Conservation (phyloP, 1,284 basidiomycete genomes). For the Moniliophthora roreri region DNA sequence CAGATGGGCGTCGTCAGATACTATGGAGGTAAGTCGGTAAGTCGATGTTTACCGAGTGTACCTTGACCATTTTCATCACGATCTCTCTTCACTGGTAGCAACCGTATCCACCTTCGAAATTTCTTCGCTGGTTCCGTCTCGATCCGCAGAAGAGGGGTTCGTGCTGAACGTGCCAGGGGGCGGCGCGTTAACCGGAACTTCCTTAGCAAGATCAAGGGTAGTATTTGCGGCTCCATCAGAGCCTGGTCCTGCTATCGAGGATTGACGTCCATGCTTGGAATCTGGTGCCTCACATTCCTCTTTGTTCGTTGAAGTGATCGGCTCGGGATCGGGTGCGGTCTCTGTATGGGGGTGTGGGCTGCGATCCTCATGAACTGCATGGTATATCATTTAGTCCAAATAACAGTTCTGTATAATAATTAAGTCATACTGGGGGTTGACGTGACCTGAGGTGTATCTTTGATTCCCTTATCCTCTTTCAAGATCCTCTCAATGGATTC, state of each 20-base stretch:
- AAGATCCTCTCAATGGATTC: slow-evolving; percentile 42
- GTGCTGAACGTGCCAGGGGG: not conserved
- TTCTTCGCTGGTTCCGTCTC: not conserved
- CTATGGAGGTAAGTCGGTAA: too few relatives aligned
- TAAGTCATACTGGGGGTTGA: not conserved
- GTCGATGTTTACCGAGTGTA: too few relatives aligned
- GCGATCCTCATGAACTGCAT: not conserved
- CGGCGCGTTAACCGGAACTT: not conserved
- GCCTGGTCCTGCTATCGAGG: too few relatives aligned
- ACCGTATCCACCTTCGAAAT: not conserved
- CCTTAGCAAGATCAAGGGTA: too few relatives aligned
- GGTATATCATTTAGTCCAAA: not conserved
- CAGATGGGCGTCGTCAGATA: too few relatives aligned
- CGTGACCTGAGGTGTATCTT: not conserved
- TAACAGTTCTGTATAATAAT: not conserved
- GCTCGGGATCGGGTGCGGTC: too few relatives aligned
- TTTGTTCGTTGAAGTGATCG: too few relatives aligned
- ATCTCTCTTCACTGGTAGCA: not conserved
- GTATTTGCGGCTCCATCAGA: too few relatives aligned
- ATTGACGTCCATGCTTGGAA: too few relatives aligned
- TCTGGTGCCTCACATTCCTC: too few relatives aligned
- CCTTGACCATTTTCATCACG: not conserved
- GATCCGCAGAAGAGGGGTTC: not conserved
- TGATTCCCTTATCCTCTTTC: slow-evolving; percentile 26
- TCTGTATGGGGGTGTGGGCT: too few relatives aligned